A percentile compares a stretch with the other conserved stretches of the same genome.
Evolutionary conservation across 1,139 yeast genomes (phyloP).

Genomic region (Candida dubliniensis): DNA sequence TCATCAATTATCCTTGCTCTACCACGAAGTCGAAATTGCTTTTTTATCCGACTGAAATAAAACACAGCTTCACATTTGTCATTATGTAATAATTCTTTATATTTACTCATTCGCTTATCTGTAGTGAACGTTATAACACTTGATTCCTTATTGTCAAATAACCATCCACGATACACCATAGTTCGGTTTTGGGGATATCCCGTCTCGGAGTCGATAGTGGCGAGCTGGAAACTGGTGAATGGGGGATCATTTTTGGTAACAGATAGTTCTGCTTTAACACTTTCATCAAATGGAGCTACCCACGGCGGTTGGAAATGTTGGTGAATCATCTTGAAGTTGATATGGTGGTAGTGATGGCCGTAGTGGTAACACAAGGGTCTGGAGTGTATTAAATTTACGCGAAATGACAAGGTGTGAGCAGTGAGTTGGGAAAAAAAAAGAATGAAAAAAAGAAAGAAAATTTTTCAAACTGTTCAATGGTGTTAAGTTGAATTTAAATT

Average conservation of each 20-base stretch:
- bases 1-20: conserved; percentile 50
- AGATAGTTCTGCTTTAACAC: conserved; percentile 13
- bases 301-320: conserved; percentile 17
- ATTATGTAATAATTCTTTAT: conserved; percentile 49
- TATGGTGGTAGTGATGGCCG: neutral
- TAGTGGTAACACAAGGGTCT: neutral
- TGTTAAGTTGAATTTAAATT: neutral
- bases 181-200: conserved; percentile 70
- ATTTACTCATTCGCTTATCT: conserved; percentile 68
- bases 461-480: neutral
- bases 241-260: conserved; percentile 31
- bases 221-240: conserved; percentile 63
- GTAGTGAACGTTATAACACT: conserved; percentile 72
- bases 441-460: neutral
- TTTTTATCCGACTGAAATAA: conserved; percentile 59
- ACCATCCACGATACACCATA: conserved; percentile 70
- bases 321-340: neutral
- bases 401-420: neutral
- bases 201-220: conserved; percentile 55
- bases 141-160: conserved; percentile 66
- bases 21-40: conserved; percentile 75
- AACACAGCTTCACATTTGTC: conserved; percentile 74
- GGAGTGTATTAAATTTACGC: neutral
- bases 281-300: conserved; percentile 15
- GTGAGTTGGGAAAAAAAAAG: neutral